A percentile compares a stretch with the other conserved stretches of the same genome.
phyloP scores from a whole-genome alignment of 495 filamentous ascomycete genomes.

The Penicillium dipodomyicola region DNA sequence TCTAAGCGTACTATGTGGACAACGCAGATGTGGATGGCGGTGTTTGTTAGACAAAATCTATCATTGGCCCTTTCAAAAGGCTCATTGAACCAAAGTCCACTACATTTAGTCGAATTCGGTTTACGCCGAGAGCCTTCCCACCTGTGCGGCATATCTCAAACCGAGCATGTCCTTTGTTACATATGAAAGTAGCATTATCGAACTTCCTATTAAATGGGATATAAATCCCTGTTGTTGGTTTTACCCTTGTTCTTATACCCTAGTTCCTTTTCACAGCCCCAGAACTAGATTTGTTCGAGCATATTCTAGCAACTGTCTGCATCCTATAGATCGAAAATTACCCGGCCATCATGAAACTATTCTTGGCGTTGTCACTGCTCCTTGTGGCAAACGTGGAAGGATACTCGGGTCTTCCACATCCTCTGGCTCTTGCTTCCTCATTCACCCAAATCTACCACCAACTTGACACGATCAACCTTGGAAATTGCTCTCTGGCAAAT shows the following conservation, averaged over 20 bases:
- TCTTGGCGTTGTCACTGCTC: slow-evolving; percentile 3
- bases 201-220: background rate
- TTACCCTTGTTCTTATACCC: background rate
- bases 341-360: background rate
- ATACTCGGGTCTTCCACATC: slow-evolving; percentile 13
- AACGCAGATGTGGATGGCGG: background rate
- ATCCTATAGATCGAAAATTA: background rate
- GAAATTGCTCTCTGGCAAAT: slow-evolving; percentile 31
- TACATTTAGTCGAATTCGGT: slow-evolving; percentile 1
- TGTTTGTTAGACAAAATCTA: background rate
- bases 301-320: background rate
- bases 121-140: background rate
- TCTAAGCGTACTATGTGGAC: background rate
- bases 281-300: background rate
- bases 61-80: background rate
- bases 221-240: background rate
- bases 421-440: slow-evolving; percentile 18
- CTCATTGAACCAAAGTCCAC: slow-evolving; percentile 1
- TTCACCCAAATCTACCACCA: slow-evolving; percentile 25
- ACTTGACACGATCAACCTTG: slow-evolving; percentile 23
- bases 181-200: background rate
- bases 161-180: slow-evolving; percentile 10
- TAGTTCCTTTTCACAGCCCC: background rate
- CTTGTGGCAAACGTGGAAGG: slow-evolving; percentile 4
- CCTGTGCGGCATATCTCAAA: slow-evolving; percentile 5